phyloP scores from a whole-genome alignment of 306 rosid genomes.

The Prunus armeniaca region DNA sequence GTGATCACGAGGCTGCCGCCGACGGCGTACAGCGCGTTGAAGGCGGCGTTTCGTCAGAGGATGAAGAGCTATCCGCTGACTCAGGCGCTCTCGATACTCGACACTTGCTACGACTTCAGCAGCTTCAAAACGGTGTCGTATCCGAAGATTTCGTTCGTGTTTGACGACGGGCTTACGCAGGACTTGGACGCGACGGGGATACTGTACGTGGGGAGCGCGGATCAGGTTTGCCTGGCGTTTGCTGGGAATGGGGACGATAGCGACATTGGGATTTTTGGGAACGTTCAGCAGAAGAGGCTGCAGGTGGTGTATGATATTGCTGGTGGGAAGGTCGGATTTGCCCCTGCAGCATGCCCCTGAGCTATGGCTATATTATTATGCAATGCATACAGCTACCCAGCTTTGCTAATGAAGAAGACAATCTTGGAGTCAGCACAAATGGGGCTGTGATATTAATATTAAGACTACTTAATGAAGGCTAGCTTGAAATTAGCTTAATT shows the following conservation, averaged over 20 bases:
- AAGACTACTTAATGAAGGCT: too few species aligned
- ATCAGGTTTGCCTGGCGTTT: conserved; percentile 19
- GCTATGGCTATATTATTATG: too few species aligned
- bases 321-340: conserved; percentile 20
- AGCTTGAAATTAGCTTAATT: not conserved
- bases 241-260: conserved; percentile 1
- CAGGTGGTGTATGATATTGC: conserved; percentile 24
- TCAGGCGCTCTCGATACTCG: conserved; percentile 33
- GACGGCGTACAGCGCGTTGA: conserved; percentile 42
- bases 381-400: too few species aligned
- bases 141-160: conserved; percentile 47
- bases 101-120: conserved; percentile 68
- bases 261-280: conserved; percentile 18
- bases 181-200: conserved; percentile 29
- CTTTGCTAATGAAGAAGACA: too few species aligned
- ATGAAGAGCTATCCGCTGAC: conserved; percentile 46
- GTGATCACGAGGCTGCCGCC: conserved; percentile 64
- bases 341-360: not conserved
- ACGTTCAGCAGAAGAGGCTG: conserved; percentile 13
- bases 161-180: conserved; percentile 31
- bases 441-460: too few species aligned
- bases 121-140: not conserved
- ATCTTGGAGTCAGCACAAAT: too few species aligned
- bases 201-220: conserved; percentile 14
- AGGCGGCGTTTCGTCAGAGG: conserved; percentile 23